These are phyloP conservation scores for Corinectria fuckeliana DNA, from an alignment of 2,329 filamentous ascomycete species.

Conservation along the genomic window DNA sequence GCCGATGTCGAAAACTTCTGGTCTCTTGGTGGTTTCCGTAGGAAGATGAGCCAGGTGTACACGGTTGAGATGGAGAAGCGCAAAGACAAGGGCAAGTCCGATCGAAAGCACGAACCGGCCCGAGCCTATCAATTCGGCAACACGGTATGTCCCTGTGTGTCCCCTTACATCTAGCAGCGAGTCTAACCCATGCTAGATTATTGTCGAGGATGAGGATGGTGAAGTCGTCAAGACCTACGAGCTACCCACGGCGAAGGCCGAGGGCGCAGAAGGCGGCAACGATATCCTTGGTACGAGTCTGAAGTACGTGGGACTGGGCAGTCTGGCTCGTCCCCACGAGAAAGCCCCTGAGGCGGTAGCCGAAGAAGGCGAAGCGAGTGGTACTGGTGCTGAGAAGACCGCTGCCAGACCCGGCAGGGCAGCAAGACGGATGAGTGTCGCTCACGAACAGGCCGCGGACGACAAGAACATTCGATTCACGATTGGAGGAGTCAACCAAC, in stretches of 20 bases:
- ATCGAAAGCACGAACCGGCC: constrained; percentile 73
- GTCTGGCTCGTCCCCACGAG: constrained; percentile 49
- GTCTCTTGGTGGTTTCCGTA: constrained; percentile 53
- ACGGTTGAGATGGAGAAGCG: constrained; percentile 68
- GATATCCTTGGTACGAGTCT: constrained; percentile 53
- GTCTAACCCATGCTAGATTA: constrained; percentile 65
- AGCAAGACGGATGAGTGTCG: constrained; percentile 48
- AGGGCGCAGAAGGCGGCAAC: constrained; percentile 43
- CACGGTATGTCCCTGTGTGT: constrained; percentile 58
- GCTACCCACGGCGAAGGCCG: constrained; percentile 62
- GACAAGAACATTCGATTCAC: constrained; percentile 79
- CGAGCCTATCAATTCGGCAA: constrained; percentile 86
- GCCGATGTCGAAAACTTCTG: constrained; percentile 37
- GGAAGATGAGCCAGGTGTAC: constrained; percentile 58
- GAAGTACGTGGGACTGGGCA: constrained; percentile 62
- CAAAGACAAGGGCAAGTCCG: constrained; percentile 66
- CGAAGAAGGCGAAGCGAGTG: constrained; percentile 42
- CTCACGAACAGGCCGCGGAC: constrained; percentile 62
- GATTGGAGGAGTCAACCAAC: constrained; percentile 72
- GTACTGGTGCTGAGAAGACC: constrained; percentile 43
- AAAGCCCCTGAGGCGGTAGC: constrained; percentile 42
- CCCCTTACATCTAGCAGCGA: not conserved
- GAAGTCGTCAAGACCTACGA: constrained; percentile 88
- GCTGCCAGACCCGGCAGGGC: constrained; percentile 58
- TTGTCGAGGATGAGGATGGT: constrained; percentile 85